phyloP scores from a whole-genome alignment of 2,329 filamentous ascomycete species.

The Pseudogymnoascus sp. region DNA sequence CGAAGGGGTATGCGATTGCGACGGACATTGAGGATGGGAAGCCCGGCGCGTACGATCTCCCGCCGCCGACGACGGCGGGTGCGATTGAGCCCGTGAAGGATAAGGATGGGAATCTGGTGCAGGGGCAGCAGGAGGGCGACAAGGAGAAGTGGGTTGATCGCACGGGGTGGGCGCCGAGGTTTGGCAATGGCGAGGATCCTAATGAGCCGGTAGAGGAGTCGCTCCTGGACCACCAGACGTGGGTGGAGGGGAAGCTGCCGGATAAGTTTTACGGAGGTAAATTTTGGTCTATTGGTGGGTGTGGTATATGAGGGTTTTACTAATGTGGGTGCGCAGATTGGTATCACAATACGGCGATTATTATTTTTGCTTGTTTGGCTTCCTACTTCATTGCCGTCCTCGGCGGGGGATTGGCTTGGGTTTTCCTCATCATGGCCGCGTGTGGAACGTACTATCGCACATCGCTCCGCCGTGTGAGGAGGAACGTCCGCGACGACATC shows the following conservation, averaged over 20 bases:
- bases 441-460: conserved; percentile 96
- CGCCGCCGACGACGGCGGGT: conserved; percentile 61
- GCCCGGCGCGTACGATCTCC: conserved; percentile 65
- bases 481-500: conserved; percentile 93
- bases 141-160: conserved; percentile 44
- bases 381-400: conserved; percentile 87
- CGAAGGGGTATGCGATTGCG: conserved; percentile 59
- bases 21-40: conserved; percentile 71
- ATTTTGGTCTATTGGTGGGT: conserved; percentile 21
- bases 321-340: conserved; percentile 53
- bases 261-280: conserved; percentile 85
- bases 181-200: conserved; percentile 58
- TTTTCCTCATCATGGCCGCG: conserved; percentile 83
- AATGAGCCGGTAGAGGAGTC: conserved; percentile 47
- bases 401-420: conserved; percentile 85
- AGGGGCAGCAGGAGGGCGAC: conserved; percentile 44
- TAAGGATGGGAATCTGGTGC: conserved; percentile 39
- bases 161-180: conserved; percentile 83
- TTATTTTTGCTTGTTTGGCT: conserved; percentile 80
- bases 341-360: conserved; percentile 96
- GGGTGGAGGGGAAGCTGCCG: conserved; percentile 72
- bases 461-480: conserved; percentile 81
- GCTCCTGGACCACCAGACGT: conserved; percentile 79
- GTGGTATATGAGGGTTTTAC: not conserved
- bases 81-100: conserved; percentile 43